phyloP scores from a whole-genome alignment of 352 stramenopile genomes.

The Phytophthora agathidicida region DNA sequence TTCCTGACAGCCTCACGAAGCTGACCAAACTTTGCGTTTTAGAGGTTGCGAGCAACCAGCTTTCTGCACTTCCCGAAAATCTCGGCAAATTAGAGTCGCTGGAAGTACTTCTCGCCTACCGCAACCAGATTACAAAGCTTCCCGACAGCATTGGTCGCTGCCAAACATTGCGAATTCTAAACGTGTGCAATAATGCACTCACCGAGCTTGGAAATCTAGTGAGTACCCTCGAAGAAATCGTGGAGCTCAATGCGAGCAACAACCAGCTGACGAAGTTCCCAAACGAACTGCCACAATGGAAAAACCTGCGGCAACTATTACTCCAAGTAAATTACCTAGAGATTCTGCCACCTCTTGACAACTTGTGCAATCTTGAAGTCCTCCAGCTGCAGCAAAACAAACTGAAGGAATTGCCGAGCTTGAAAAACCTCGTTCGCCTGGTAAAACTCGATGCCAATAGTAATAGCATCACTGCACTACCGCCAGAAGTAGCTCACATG shows the following conservation, averaged over 20 bases:
- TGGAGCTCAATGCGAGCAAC: slow-evolving; percentile 80
- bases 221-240: slow-evolving; percentile 54
- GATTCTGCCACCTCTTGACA: slow-evolving; percentile 50
- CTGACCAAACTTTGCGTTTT: slow-evolving; percentile 57
- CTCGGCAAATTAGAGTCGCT: slow-evolving; percentile 62
- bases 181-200: slow-evolving; percentile 84
- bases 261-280: slow-evolving; percentile 55
- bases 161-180: slow-evolving; percentile 56
- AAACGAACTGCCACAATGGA: slow-evolving; percentile 45
- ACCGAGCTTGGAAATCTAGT: slow-evolving; percentile 51
- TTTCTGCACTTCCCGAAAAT: slow-evolving; percentile 48
- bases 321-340: slow-evolving; percentile 62
- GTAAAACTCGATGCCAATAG: slow-evolving; percentile 83
- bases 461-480: slow-evolving; percentile 64
- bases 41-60: slow-evolving; percentile 62
- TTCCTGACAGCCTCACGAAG: slow-evolving; percentile 53
- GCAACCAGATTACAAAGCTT: slow-evolving; percentile 57
- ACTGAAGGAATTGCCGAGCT: slow-evolving; percentile 59
- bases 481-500: slow-evolving; percentile 55
- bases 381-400: slow-evolving; percentile 70
- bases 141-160: slow-evolving; percentile 62
- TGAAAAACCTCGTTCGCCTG: slow-evolving; percentile 65
- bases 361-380: slow-evolving; percentile 64
- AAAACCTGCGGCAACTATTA: slow-evolving; percentile 61
- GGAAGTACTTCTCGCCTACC: slow-evolving; percentile 55